Evolutionary conservation across 2,329 filamentous ascomycete species (phyloP), one percentile per base, ranked within the genome.

Genomic region (Lomentospora prolificans): DNA sequence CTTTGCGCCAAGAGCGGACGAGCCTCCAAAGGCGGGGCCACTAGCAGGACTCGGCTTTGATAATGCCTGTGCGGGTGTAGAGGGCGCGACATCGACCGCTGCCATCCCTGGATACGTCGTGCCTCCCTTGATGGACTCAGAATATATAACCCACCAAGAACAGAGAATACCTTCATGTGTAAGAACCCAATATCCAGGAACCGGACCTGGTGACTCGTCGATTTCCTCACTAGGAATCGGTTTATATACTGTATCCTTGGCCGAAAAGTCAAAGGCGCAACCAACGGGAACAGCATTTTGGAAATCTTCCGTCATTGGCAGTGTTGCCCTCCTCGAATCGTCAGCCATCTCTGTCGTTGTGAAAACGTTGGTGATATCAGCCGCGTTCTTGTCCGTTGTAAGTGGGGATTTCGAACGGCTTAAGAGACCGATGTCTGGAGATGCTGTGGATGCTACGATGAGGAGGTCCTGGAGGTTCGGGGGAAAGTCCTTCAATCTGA

Each of bases 141-240:
- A 82, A 70, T 96, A 96, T 19, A 97, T 80, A 46, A 97, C 72
- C 89, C 92, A 96, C 90, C 92, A 99, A 10, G 84, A 80, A 50
- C 82, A 84, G 14, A 99, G 75, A 8, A 95, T 73, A 60, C 94
- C 94, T 64, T 96, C 89, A 61, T 96, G 86, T 58, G 95, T 97
- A 14, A 99, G 75, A 28, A 90, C 79, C 77, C 94, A 86, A 44
- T 96, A 76, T 9, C 85, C 89, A 4, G 94, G 94, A 7, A 97
- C 71, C 10, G 94, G 92, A 1, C 82, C 84, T 0, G 85, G 79
- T 3, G 90, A 95, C 63, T 91, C 81, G 30, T 87, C 80, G 50
- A 95, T 82, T 64, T 95, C 86, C 59, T 81, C 83, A 1, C 82
- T 79, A 19, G 82, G 82, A 57, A 95, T 87, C 1, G 91, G 91